A percentile compares a stretch with the other conserved stretches of the same genome.
phyloP scores from a whole-genome alignment of 2,329 filamentous ascomycete species.

The Beauveria varroae region DNA sequence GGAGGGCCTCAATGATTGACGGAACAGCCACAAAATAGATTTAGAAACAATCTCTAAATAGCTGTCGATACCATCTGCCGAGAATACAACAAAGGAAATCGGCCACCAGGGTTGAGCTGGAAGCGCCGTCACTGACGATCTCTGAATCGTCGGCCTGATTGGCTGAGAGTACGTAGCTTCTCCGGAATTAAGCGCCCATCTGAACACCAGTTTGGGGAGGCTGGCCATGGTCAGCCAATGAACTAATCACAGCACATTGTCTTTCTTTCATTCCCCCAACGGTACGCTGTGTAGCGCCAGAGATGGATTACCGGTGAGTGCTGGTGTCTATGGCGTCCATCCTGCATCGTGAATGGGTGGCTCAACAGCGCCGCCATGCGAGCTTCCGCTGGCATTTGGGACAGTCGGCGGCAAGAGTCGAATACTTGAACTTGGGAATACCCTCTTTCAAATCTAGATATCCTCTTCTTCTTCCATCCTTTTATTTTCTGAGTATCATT shows the following conservation, averaged over 20 bases:
- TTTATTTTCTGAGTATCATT: background rate
- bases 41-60: background rate
- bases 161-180: background rate
- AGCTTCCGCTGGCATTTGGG: background rate
- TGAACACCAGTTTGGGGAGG: background rate
- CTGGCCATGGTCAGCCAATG: background rate
- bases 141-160: background rate
- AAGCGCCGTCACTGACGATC: constrained; percentile 1
- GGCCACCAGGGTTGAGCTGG: background rate
- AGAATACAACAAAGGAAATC: background rate
- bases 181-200: background rate
- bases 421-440: constrained; percentile 3
- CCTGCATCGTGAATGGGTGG: background rate
- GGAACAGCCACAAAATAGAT: background rate
- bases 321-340: background rate
- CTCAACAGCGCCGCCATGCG: background rate
- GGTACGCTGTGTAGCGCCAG: background rate
- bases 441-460: background rate
- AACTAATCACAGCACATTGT: background rate
- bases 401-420: background rate
- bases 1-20: background rate
- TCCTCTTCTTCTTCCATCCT: background rate
- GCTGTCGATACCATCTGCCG: background rate
- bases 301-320: background rate
- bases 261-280: background rate